Evolutionary conservation across 768 basidiomycete species (phyloP).

Genomic region (Lactifluus piperatus): DNA sequence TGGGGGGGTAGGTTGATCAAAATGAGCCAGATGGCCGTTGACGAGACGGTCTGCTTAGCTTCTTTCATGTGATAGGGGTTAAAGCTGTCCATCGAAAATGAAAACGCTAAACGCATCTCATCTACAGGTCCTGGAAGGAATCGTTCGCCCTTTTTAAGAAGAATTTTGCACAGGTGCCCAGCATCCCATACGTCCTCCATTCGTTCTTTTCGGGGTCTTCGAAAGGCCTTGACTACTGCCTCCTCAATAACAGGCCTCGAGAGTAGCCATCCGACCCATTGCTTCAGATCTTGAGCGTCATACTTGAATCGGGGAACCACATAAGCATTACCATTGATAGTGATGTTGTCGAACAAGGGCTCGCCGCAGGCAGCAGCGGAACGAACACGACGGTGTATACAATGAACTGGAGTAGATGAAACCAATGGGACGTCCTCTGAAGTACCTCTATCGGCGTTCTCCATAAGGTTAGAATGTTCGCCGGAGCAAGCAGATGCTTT

Average conservation of each 20-base stretch:
- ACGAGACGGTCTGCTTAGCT: conserved; percentile 6
- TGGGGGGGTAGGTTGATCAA: conserved; percentile 21
- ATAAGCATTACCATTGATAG: neutral
- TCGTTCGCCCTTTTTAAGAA: neutral
- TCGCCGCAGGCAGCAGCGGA: too few species aligned
- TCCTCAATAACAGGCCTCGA: too few species aligned
- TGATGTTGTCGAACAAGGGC: neutral
- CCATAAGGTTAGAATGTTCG: too few species aligned
- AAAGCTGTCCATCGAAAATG: conserved; percentile 7
- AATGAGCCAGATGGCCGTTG: conserved; percentile 17
- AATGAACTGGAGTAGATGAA: too few species aligned
- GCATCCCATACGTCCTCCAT: neutral
- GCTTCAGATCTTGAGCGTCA: neutral
- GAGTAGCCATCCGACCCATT: too few species aligned
- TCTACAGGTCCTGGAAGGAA: neutral
- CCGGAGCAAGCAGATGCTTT: too few species aligned
- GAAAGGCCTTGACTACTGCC: too few species aligned
- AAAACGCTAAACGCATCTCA: conserved; percentile 2
- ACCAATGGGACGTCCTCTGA: too few species aligned
- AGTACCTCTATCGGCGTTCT: too few species aligned
- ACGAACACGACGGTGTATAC: too few species aligned
- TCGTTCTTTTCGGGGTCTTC: too few species aligned
- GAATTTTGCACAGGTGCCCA: neutral
- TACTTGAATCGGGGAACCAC: neutral
- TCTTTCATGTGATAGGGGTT: conserved; percentile 8